Evolutionary conservation across 140 eudicot genomes (phyloP), one percentile per base, ranked within the genome.

Genomic region (Artemisia princeps): DNA sequence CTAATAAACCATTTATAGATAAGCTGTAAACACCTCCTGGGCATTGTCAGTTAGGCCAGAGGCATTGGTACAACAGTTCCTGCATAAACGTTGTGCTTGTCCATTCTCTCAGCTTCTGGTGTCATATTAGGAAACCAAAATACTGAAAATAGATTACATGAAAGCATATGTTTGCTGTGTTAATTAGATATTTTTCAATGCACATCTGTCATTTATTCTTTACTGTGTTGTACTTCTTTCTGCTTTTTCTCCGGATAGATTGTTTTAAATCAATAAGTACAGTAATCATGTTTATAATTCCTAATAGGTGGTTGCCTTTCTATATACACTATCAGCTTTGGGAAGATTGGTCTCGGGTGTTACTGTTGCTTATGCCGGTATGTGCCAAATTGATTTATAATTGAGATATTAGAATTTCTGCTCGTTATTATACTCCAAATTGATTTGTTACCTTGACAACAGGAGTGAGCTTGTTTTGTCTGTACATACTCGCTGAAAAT

Each of bases 301-400:
- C 12, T 22, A 23, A 12, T 75, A 92, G 98, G 96, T 94, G 74
- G 90, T 88, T 65, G 74, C 68, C 45, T 71, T 79, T 52, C 90
- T 94, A 15, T 88, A 82, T 70, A 37, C 84, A 79, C 90, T 89
- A 55, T 94, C 99, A 8, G 94, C 81, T 40, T 61, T 94, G 62
- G 96, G 96, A 72, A 88, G 99, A 75, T 22, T 79, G 76, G 83
- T 89, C 62, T 88, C 96, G 2, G 95, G 95, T 66, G 84, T 86
- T 55, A 88, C 96, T 1, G 86, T 94, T 79, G 94, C 99, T 62
- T 94, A 88, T 78, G 79, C 83, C 50, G 96, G 96, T 89, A 75
- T 44, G 83, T 71, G 51, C 13, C 49, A 52, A 9, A 67, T 23
- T 30, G 6, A 13, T 61, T 23, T 45, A 17, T n/a, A 0, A 11